Conservation (phyloP, 2,329 filamentous ascomycete genomes). For the Aureobasidium sp. region DNA sequence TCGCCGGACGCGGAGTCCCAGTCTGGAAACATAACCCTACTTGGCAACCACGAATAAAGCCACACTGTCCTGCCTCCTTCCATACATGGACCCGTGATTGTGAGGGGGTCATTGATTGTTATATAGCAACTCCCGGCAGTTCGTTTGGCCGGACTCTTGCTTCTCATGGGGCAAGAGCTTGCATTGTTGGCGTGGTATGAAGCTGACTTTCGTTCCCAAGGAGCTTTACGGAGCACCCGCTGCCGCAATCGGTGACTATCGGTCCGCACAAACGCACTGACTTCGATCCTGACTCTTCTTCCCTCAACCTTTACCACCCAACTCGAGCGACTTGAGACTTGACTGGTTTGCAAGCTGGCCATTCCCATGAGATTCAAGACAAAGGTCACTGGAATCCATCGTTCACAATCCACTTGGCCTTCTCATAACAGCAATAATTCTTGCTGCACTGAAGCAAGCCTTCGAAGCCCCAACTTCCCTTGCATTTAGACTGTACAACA, state of each 20-base stretch:
- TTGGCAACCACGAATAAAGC: not conserved
- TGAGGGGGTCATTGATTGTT: not conserved
- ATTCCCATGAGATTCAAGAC: not conserved
- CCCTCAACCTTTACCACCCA: not conserved
- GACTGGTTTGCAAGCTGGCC: not conserved
- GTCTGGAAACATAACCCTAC: slow-evolving; percentile 1
- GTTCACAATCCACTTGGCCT: not conserved
- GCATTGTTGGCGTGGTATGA: not conserved
- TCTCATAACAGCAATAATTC: not conserved
- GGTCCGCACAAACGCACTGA: slow-evolving; percentile 1
- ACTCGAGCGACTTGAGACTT: not conserved
- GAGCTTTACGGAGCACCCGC: slow-evolving; percentile 3
- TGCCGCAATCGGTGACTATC: slow-evolving; percentile 10
- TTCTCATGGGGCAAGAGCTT: not conserved
- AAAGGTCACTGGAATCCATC: not conserved
- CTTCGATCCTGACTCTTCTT: not conserved
- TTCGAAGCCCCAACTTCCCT: not conserved
- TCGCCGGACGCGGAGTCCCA: slow-evolving; percentile 4
- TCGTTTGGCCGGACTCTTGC: not conserved
- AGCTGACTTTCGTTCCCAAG: not conserved
- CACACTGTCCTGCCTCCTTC: not conserved
- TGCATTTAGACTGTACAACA: not conserved
- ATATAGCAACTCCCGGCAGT: not conserved
- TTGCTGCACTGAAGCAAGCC: not conserved
- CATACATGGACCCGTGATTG: not conserved